Evolutionary conservation across 2,329 filamentous ascomycete species (phyloP).

Genomic region (Pleomassaria siparia): DNA sequence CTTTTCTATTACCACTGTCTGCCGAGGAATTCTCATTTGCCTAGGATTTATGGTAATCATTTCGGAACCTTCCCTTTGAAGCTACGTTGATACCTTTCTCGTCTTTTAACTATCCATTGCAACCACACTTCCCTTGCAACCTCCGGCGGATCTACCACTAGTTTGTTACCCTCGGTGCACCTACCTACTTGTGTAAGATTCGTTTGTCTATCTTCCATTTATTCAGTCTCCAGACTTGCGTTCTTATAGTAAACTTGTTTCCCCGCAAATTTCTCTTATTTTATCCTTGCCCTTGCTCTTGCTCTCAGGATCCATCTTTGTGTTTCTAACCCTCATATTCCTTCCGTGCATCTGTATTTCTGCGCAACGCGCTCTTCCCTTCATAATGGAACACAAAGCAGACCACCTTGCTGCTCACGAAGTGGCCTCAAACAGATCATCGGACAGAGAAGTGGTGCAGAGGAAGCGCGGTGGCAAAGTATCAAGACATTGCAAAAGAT

Average conservation of each 20-base stretch:
- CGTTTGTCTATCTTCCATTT: constrained; percentile 9
- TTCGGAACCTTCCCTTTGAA: constrained; percentile 33
- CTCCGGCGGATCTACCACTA: constrained; percentile 17
- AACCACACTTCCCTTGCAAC: constrained; percentile 26
- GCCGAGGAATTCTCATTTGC: constrained; percentile 14
- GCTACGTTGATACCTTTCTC: constrained; percentile 23
- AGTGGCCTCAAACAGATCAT: constrained; percentile 11
- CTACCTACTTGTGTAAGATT: constrained; percentile 15
- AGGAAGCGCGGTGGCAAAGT: constrained; percentile 32
- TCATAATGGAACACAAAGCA: constrained; percentile 30
- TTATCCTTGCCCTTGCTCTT: constrained; percentile 2
- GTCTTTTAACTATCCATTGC: constrained; percentile 20
- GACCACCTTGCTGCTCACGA: constrained; percentile 14
- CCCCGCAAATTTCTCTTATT: constrained; percentile 28
- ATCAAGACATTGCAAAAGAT: constrained; percentile 42
- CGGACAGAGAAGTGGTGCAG: constrained; percentile 13
- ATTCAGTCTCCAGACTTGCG: constrained; percentile 1
- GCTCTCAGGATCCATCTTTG: constrained; percentile 1
- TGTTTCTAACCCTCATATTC: constrained; percentile 5
- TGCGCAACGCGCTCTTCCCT: constrained; percentile 5
- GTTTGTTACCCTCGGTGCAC: constrained; percentile 7
- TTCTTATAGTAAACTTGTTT: constrained; percentile 20
- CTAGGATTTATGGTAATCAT: constrained; percentile 29
- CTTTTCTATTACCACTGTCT: constrained; percentile 6
- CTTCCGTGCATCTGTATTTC: neutral